Evolutionary conservation across 2,329 filamentous ascomycete species (phyloP).

Genomic region (Fusarium praegraminearum): DNA sequence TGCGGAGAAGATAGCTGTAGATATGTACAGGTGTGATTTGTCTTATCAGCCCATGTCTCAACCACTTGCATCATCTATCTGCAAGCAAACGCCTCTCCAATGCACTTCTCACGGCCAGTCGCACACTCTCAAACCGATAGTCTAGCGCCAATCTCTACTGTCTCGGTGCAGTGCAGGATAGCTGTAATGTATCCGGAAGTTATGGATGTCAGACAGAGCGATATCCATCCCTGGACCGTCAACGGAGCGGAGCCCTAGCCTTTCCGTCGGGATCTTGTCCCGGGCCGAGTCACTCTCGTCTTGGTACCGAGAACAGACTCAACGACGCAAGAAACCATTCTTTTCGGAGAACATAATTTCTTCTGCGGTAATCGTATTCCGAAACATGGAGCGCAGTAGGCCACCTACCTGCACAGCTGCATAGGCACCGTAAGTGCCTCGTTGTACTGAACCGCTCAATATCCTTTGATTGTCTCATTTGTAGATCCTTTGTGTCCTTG

Average conservation of each 20-base stretch:
- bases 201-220: neutral
- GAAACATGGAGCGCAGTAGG: neutral
- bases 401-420: neutral
- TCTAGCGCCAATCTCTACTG: neutral
- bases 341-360: constrained; percentile 4
- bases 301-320: constrained; percentile 7
- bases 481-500: constrained; percentile 15
- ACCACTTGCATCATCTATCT: constrained; percentile 3
- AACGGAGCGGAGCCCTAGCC: constrained; percentile 6
- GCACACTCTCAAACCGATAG: constrained; percentile 1
- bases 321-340: constrained; percentile 23
- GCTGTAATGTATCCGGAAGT: constrained; percentile 4
- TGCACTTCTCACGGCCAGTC: constrained; percentile 5
- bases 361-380: constrained; percentile 8
- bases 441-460: constrained; percentile 12
- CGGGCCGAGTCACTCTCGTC: constrained; percentile 24
- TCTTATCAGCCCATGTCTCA: constrained; percentile 37
- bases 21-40: constrained; percentile 9
- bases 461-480: neutral
- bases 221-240: constrained; percentile 6
- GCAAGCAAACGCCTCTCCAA: constrained; percentile 2
- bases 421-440: neutral
- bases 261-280: constrained; percentile 33
- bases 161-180: constrained; percentile 1
- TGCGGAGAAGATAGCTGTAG: constrained; percentile 26